Base-by-base conservation (phyloP, 2,329 filamentous ascomycete genomes). In the Calonectria multiphialidica region DNA sequence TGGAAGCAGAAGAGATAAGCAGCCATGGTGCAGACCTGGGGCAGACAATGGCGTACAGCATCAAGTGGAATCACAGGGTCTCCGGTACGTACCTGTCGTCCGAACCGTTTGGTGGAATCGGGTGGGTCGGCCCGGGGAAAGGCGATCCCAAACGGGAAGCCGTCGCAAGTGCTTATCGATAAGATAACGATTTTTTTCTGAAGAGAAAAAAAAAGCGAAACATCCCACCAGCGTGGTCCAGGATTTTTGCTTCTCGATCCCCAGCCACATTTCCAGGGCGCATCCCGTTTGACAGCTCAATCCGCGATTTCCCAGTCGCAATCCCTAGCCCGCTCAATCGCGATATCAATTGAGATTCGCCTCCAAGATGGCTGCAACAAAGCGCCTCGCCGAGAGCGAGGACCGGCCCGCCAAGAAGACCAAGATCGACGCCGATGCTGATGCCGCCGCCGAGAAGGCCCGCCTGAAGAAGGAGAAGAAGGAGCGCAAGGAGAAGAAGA, bases 401-500 rank as follows among this genome's bases (percentile, higher is more conserved):
- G 77, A 77, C 28, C 81, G 82, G 28, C 83, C 84, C 16, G 80
- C 78, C 74, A 86, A 86, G 79, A 86, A 86, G 79, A 80, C 81
- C 71, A 86, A 86, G 81, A 76, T 83, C 71, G 76, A 66, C 33
- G 55, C 78, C 71, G 76, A 80, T 63, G 75, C 75, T 62, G 76
- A 81, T 50, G 74, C 78, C 25, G 72, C 79, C 53, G 65, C 71
- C 57, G 80, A 82, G 62, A 81, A 81, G 78, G 79, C 78, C 45
- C 79, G 79, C 35, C 35, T 83, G 75, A 86, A 86, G 82, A 83
- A 84, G 79, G 81, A 84, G 75, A 84, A 82, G 76, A 85, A 84
- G 79, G 83, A 84, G 37, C 80, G 81, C 74, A 84, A 85, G 76
- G 80, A 84, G 35, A 81, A 81, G 70, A 86, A 87, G 78, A 86